Evolutionary conservation across 2,329 filamentous ascomycete genomes (phyloP), one percentile per base, ranked within the genome.

Genomic region (Pleochaeta shiraiana): DNA sequence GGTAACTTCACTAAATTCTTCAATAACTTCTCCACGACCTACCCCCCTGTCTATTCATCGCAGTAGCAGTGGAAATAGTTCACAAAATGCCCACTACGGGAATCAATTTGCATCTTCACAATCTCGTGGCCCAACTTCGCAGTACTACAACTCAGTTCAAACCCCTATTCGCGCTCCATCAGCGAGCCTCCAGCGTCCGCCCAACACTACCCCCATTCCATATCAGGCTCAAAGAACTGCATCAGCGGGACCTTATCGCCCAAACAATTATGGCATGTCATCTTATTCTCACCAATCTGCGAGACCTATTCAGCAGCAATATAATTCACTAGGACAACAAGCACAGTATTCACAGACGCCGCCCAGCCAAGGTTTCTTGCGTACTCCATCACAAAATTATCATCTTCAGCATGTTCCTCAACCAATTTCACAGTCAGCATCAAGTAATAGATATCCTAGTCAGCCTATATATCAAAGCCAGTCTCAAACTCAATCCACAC

Each of bases 61-160:
- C 37, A 67, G 67, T 33, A 70, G 65, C 34, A 70, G 68, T 3
- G 47, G 39, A 9, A 43, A 26, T 34, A 47, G 68, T 28, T 67
- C 69, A 6, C 28, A 37, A 11, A 63, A 21, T 24, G 47, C 61
- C 6, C 65, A 72, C 11, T 73, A 73, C 65, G 72, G 72, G 21
- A 74, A 71, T 57, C 72, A 73, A 39, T 73, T 72, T 62, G 65
- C 70, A 16, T 47, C 70, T 12, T 65, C 70, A n/a, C 67, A 71
- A 50, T 61, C 66, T 61, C 63, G 37, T n/a, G n/a, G 67, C 59
- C 63, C 66, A 19, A 50, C 64, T 11, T 64, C 70, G 26, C 68
- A 70, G 59, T 72, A 70, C 47, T 70, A 70, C 66, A 66, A 66
- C 19, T 63, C 64, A 6, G 60, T 68, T 2, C 69, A 70, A 64